Evolutionary conservation across 495 filamentous ascomycete genomes (phyloP).

Genomic region (Aspergillus kassunensis): DNA sequence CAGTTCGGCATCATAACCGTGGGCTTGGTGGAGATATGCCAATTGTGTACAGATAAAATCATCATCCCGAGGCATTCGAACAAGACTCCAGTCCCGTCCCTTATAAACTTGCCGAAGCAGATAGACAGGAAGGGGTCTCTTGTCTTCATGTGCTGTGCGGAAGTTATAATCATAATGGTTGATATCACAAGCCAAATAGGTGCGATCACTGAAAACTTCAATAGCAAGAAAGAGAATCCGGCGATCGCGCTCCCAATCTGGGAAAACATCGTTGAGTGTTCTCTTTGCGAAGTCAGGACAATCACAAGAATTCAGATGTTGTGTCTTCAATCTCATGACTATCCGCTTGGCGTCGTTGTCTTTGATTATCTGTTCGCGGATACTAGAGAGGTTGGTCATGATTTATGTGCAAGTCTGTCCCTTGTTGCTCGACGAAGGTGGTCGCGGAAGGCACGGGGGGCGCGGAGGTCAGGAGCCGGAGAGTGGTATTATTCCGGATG

Average conservation of each 20-base stretch:
- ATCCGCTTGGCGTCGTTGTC: neutral
- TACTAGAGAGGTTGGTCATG: neutral
- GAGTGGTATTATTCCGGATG: too few relatives aligned
- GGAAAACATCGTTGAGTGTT: neutral
- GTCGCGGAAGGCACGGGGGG: too few relatives aligned
- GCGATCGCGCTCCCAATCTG: neutral
- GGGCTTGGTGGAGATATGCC: neutral
- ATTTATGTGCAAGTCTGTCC: neutral
- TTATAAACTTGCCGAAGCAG: neutral
- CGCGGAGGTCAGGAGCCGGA: too few relatives aligned
- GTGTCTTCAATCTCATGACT: neutral
- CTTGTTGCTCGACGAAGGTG: too few relatives aligned
- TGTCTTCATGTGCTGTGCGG: constrained; percentile 1
- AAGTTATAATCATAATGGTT: constrained; percentile 1
- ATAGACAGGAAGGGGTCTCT: neutral
- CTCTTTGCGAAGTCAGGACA: neutral
- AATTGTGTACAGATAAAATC: neutral
- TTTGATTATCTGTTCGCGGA: neutral
- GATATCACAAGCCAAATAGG: neutral
- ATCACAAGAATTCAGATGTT: neutral
- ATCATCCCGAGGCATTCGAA: constrained; percentile 1
- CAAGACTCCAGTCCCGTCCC: neutral
- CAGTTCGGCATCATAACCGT: neutral
- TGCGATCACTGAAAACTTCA: neutral
- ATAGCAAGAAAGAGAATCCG: constrained; percentile 1